Evolutionary conservation across 805 yeast genomes (phyloP).

Genomic region (Lipomyces spencermartinsiae): DNA sequence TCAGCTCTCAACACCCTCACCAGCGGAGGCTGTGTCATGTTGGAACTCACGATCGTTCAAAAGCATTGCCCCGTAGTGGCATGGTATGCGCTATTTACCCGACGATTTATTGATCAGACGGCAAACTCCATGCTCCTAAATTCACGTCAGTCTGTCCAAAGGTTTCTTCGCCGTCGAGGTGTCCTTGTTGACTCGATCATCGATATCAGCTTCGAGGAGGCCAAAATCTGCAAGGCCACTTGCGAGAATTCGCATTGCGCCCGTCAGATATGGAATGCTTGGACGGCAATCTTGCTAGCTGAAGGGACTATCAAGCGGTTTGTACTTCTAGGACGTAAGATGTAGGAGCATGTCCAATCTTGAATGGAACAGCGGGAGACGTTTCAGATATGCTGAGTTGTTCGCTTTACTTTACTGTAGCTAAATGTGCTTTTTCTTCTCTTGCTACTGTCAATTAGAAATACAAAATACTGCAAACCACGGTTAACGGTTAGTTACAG

Average conservation of each 20-base stretch:
- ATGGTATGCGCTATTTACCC: conserved; percentile 6
- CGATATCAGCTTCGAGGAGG: conserved; percentile 15
- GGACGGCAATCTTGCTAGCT: conserved; percentile 5
- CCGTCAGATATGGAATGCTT: conserved; percentile 7
- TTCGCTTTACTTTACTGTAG: not conserved
- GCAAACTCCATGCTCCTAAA: not conserved
- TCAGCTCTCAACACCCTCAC: not conserved
- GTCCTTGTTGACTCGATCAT: not conserved
- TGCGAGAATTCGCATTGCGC: not conserved
- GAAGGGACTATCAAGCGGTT: conserved; percentile 6
- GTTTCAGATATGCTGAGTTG: not conserved
- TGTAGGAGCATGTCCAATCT: not conserved
- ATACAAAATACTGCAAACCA: not conserved
- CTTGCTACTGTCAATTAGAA: not conserved
- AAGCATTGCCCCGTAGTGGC: not conserved
- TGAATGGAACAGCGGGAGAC: not conserved
- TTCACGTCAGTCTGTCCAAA: not conserved
- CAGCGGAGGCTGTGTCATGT: not conserved
- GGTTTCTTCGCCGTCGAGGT: not conserved
- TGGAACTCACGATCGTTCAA: conserved; percentile 3
- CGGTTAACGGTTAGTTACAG: not conserved
- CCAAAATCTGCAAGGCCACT: conserved; percentile 5
- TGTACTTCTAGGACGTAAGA: conserved; percentile 3
- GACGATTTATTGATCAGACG: not conserved
- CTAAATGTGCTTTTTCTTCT: not conserved